Percentiles rank a stretch among this genome's conserved stretches.
Conservation (phyloP, 108 stramenopile genomes). For the Phaeodactylum tricornutum region DNA sequence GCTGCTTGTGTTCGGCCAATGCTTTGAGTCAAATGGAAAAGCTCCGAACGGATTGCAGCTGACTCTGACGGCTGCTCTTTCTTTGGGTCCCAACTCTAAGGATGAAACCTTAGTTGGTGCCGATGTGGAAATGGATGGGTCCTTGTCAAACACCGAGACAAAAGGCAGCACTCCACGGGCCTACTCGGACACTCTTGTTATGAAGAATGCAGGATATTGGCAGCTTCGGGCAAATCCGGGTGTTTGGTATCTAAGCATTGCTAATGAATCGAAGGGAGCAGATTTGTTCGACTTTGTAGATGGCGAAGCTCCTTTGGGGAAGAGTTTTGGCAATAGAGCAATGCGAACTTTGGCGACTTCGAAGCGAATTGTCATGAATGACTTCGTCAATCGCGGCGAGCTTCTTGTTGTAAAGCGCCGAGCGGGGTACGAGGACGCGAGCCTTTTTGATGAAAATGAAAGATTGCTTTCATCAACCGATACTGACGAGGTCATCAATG, state of each 20-base stretch:
- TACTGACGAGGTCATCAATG: slow-evolving; percentile 82
- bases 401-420: slow-evolving; percentile 47
- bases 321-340: too few relatives aligned
- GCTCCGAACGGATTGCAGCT: slow-evolving; percentile 95
- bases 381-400: slow-evolving; percentile 39
- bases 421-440: slow-evolving; percentile 49
- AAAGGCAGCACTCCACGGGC: not conserved
- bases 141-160: slow-evolving; percentile 7
- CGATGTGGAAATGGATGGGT: slow-evolving; percentile 32
- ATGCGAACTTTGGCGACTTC: slow-evolving; percentile 15
- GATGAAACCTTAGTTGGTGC: not conserved
- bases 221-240: slow-evolving; percentile 93
- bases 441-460: slow-evolving; percentile 45
- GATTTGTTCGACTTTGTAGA: slow-evolving; percentile 87
- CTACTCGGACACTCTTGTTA: slow-evolving; percentile 90
- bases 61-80: slow-evolving; percentile 32
- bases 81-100: not conserved
- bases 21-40: slow-evolving; percentile 54
- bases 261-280: slow-evolving; percentile 55
- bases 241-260: slow-evolving; percentile 77
- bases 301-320: slow-evolving; percentile 19
- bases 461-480: not conserved
- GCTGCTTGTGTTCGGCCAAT: slow-evolving; percentile 91
- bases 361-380: slow-evolving; percentile 52
- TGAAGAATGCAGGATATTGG: slow-evolving; percentile 98